Evolutionary conservation across 2,329 filamentous ascomycete species (phyloP), one percentile per base, ranked within the genome.

Genomic region (Hypomyces rosellus): DNA sequence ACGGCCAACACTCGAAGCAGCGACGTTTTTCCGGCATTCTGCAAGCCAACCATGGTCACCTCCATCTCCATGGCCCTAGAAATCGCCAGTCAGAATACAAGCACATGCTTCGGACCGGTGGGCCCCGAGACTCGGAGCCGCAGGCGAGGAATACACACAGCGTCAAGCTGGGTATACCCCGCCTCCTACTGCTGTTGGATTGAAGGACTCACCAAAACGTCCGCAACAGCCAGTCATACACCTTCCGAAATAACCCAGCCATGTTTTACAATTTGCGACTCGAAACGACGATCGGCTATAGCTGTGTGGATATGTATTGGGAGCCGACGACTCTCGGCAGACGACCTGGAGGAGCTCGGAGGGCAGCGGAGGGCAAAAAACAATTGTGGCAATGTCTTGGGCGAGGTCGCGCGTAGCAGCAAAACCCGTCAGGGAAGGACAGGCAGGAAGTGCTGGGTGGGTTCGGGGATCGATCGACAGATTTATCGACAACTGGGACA

Each of bases 171-270:
- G 9, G n/a, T n/a, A 33, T 33, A 12, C 39, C 43, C 40, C 46
- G 49, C 36, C 39, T 48, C 45, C 33, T 12, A 37, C 40, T 15
- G 38, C 18, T 33, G 41, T 36, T 22, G 37, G 25, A 34, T 13
- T 36, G 34, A 33, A 33, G 49, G 45, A 79, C 82, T 76, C 65
- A 97, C 92, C 93, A 99, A 74, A 99, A 97, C 65, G 93, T 88
- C 77, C 92, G 86, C 74, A 99, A 76, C 69, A 97, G 78, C 92
- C 92, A 97, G 82, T 97, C 93, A 78, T 97, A 97, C 70, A 99
- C 85, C 74, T 85, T 86, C 67, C 86, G 88, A 72, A 99, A 95
- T 69, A 99, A 75, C 62, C 89, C 88, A 63, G 89, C 88, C 91
- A 97, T 97, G 72, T 63, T 63, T 36, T 13, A 33, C 25, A 14